Base-by-base conservation (phyloP, 2,329 filamentous ascomycete species). In the Pyrenochaeta sp. region DNA sequence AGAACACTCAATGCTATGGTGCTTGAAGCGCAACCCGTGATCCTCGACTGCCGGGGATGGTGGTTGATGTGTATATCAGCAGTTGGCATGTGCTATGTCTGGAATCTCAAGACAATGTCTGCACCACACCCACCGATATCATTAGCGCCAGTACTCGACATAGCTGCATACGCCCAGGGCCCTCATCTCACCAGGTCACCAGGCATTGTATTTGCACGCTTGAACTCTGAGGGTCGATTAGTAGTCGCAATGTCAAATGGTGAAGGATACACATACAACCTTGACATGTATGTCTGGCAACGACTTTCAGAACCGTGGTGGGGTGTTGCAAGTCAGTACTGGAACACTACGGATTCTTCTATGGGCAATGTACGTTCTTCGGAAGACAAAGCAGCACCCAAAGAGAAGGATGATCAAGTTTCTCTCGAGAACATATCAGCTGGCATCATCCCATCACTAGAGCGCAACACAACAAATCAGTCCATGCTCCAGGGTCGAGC, bases 241-340 rank as follows among this genome's bases (percentile, higher is more conserved):
- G 80, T 97, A 17, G 83, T 97, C n/a, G 94, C 90, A 0, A 80
- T 99, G 46, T 94, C 88, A 17, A 97, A 96, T 60, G 94, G 94
- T 14, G 93, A 99, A 60, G 94, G 94, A 2, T 99, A 91, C 72
- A 86, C 86, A 39, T 99, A 99, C 72, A 89, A 89, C 2, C 83
- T 88, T 0, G 80, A 81, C 13, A 89, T 99, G 87, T 93, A 85
- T 70, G 83, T 86, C 6, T 99, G 94, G 94, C 93, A 97, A 71
- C 85, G 92, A 7, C 79, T 99, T n/a, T 96, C 91, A 2, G 95
- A 99, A 68, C 83, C 90, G 2, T 99, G 94, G 94, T 99, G 94
- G 91, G 93, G 93, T 0, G 91, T 97, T 0, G 92, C 92, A 13
- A 96, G 90, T 58, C 94, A 99, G 68, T 99, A 99, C 70, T 99